Evolutionary conservation across 768 basidiomycete species (phyloP), one percentile per base, ranked within the genome.

Genomic region (Pisolithus marmoratus): DNA sequence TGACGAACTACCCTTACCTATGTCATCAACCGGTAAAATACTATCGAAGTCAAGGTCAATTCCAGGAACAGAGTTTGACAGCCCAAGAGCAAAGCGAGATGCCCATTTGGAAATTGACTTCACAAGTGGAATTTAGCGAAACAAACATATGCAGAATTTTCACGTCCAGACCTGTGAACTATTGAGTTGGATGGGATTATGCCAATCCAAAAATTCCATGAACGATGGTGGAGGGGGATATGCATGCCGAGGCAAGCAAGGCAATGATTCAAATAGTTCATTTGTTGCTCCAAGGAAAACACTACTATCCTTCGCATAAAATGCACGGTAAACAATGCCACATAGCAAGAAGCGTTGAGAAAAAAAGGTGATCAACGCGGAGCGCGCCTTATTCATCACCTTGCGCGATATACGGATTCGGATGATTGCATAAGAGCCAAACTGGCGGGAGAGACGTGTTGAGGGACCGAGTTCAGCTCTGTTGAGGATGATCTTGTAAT

Each of bases 31-130:
- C 8, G 66, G 55, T 0, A 55, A 49, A 7, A 84, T 74, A 23
- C 79, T 60, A 2, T 60, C 50, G 1, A 60, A 52, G 0, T 66
- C 53, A 3, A 87, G 52, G 7, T 67, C 55, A 3, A 79, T 64
- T 0, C 81, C 84, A 6, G 84, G 84, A 4, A 80, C 70, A 1
- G 85, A 85, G 46, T 76, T 85, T 0, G 85, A 87, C 6, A 85
- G 61, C 0, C 79, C 82, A 8, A 87, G 72, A 0, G 78, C 74
- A 54, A 79, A 81, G 0, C 84, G 74, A n/a, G 84, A 74, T 12
- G 76, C 71, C 78, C 80, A 87, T 64, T 87, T 87, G 1, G 78
- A 71, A 67, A 85, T 76, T 11, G 74, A 71, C 85, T 86, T 48
- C 14, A 38, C 3, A 50, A 46, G n/a, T 29, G 14, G 14, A 3